Base-by-base conservation (phyloP, 768 basidiomycete genomes). In the Xerocomellus chrysenteron region DNA sequence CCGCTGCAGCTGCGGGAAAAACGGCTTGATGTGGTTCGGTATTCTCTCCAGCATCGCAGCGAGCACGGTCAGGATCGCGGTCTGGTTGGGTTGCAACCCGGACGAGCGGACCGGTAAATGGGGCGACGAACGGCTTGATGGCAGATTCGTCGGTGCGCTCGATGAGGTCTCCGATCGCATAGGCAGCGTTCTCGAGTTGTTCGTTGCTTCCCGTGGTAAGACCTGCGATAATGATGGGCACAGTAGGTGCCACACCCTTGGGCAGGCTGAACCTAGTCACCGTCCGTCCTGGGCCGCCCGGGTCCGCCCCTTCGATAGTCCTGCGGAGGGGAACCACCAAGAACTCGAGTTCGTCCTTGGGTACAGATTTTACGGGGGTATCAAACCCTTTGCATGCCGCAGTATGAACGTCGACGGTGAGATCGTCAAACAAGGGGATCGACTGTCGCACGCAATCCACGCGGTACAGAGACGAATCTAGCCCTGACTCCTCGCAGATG, bases 1-100 rank as follows among this genome's bases (percentile, higher is more conserved):
- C 35, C 95, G 84, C 66, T 98, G 96, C 35, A 98, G 75, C 65
- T 98, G 97, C 2, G 96, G 97, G 82, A 98, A 98, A 86, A 98
- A 98, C 3, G 96, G 96, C 71, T 91, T 92, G 63, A 98, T 93
- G 62, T 96, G 91, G 4, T 80, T 76, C 0, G 95, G 94, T 24
- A 97, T 94, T 44, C 83, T 81, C 59, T 86, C 85, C 42, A 98
- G 78, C 84, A 98, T 92, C 21, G 86, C 83, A 0, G 86, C 83
- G 48, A 99, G 81, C 6, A 95, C 92, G 35, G 82, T 83, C 32
- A 99, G 80, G 62, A 99, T 95, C 13, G 89, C 94, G 5, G 84
- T 85, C 75, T 98, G 98, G 72, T 70, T 94, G 91, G 1, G 92
- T 94, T 4, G 93, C 93, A 42, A 96, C 93, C 65, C 94, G 88